Conservation (phyloP, 2,329 filamentous ascomycete species). For the Claviceps purpurea region DNA sequence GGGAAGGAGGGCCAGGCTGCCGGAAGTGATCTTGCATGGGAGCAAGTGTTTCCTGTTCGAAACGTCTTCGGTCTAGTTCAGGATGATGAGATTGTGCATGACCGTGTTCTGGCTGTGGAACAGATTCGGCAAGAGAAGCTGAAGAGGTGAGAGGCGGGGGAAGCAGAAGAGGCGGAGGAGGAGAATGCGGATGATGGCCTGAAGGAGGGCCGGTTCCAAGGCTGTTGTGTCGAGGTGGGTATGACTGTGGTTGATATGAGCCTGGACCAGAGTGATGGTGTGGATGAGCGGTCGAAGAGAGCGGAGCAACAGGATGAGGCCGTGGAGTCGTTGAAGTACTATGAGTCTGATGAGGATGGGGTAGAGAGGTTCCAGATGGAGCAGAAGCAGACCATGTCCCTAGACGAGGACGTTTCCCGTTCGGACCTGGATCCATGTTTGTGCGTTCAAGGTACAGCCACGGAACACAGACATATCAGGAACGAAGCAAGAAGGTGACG, state of each 20-base stretch:
- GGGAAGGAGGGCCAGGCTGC: constrained; percentile 12
- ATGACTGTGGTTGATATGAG: constrained; percentile 29
- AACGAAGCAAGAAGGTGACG: constrained; percentile 18
- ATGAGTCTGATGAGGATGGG: constrained; percentile 23
- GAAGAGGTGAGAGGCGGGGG: background rate
- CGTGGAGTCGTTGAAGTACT: constrained; percentile 16
- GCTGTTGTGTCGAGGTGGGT: constrained; percentile 20
- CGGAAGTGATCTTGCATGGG: constrained; percentile 40
- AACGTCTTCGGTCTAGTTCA: constrained; percentile 40
- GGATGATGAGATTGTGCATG: constrained; percentile 21
- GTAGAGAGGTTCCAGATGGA: constrained; percentile 34
- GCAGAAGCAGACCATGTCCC: constrained; percentile 34
- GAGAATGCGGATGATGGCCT: background rate
- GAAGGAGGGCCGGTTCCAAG: constrained; percentile 15
- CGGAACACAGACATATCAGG: constrained; percentile 22
- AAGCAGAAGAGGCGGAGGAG: background rate
- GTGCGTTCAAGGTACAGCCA: constrained; percentile 23
- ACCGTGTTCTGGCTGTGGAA: constrained; percentile 15
- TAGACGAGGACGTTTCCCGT: constrained; percentile 47
- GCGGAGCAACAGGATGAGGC: constrained; percentile 8
- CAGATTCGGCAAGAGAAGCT: constrained; percentile 10
- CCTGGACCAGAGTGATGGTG: constrained; percentile 17
- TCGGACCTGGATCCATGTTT: constrained; percentile 47
- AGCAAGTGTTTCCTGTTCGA: constrained; percentile 42
- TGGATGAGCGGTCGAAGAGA: constrained; percentile 11